A percentile compares a stretch with the other conserved stretches of the same genome.
Evolutionary conservation across 164 flowering plant species (phyloP).

Genomic region (Magnolia officinalis): DNA sequence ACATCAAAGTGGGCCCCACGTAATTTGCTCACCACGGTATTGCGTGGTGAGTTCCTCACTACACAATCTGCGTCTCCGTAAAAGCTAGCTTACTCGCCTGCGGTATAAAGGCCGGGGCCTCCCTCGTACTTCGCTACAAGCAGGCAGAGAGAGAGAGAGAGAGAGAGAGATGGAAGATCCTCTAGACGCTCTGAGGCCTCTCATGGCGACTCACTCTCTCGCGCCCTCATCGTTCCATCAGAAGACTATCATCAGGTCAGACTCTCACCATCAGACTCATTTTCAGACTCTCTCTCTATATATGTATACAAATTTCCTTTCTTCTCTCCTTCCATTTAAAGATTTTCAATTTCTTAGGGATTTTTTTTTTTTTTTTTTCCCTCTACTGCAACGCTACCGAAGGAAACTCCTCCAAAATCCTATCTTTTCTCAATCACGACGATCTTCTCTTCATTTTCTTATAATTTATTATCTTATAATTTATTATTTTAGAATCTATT

Average conservation of each 20-base stretch:
- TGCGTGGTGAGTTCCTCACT: no score
- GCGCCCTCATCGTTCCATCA: conserved; percentile 80
- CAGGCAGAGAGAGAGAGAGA: not conserved
- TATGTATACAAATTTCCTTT: not conserved
- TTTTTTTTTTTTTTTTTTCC: not conserved
- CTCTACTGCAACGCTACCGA: no score
- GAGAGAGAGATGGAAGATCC: conserved; percentile 46
- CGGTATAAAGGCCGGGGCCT: no score
- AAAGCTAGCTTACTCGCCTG: no score
- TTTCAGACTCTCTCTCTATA: not conserved
- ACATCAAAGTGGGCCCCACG: no score
- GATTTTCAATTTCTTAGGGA: not conserved
- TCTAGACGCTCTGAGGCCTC: conserved; percentile 60
- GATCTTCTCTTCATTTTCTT: not conserved
- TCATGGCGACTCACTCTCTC: conserved; percentile 83
- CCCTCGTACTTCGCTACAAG: not conserved
- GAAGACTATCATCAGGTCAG: conserved; percentile 94
- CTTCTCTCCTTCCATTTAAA: not conserved
- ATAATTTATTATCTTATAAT: no score
- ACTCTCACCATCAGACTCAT: not conserved
- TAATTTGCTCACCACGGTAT: no score
- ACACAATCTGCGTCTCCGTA: no score
- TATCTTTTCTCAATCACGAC: not conserved
- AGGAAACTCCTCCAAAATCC: no score
- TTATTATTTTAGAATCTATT: no score